Evolutionary conservation across 345 rosid genomes (phyloP).

Genomic region (Pistacia vera): DNA sequence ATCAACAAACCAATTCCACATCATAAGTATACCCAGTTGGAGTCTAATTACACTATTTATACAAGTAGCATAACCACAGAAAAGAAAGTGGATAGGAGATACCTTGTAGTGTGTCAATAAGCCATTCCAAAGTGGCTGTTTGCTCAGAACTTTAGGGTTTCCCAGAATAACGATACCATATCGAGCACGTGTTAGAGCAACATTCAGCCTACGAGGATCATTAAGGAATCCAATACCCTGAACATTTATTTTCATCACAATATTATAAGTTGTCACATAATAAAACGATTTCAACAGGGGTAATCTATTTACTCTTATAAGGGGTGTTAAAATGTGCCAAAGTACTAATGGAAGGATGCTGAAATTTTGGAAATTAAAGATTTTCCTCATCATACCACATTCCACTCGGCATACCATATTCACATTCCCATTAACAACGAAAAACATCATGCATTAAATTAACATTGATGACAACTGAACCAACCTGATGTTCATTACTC

Average conservation of each 20-base stretch:
- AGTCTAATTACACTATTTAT: background rate
- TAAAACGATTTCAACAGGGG: background rate
- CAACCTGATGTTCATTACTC: conserved; percentile 99
- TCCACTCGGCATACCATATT: too few relatives aligned
- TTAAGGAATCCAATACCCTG: conserved; percentile 99
- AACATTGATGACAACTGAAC: conserved; percentile 17
- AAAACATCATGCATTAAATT: too few relatives aligned
- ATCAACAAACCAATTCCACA: background rate
- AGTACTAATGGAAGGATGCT: background rate
- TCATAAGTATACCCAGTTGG: conserved; percentile 11
- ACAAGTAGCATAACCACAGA: background rate
- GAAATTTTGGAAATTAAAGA: background rate
- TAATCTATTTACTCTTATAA: background rate
- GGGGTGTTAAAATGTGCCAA: background rate
- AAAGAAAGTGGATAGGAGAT: conserved; percentile 6
- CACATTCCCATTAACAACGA: too few relatives aligned
- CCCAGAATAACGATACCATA: conserved; percentile 99
- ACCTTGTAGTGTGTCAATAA: conserved; percentile 98
- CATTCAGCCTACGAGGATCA: conserved; percentile 99
- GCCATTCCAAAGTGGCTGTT: conserved; percentile 97
- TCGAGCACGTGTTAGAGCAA: conserved; percentile 96
- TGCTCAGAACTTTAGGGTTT: conserved; percentile 97
- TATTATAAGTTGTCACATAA: background rate
- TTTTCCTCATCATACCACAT: too few relatives aligned
- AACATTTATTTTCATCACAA: background rate